phyloP scores from a whole-genome alignment of 2,329 filamentous ascomycete genomes.

The Tolypocladium paradoxum region DNA sequence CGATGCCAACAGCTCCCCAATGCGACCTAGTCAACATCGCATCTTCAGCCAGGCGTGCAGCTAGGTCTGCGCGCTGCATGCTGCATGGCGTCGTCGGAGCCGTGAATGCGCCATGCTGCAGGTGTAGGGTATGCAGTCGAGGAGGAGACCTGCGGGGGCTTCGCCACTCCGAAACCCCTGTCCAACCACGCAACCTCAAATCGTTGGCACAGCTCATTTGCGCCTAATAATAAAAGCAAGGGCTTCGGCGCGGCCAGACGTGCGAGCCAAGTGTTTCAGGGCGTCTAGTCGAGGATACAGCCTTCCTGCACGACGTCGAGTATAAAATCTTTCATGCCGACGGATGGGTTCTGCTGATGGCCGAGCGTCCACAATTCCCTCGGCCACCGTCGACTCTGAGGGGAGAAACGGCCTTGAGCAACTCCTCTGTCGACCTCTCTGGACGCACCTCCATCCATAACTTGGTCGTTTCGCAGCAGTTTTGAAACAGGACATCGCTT shows the following conservation, averaged over 20 bases:
- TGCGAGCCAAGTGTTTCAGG: background rate
- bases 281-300: background rate
- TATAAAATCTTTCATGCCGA: background rate
- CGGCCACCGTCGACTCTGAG: no score
- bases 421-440: background rate
- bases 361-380: background rate
- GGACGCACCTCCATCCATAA: background rate
- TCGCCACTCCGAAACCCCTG: conserved; percentile 5
- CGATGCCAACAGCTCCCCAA: no score
- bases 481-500: background rate
- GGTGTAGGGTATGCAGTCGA: background rate
- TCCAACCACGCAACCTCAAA: background rate
- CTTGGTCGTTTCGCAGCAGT: background rate
- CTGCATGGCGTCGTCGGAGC: background rate
- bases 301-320: background rate
- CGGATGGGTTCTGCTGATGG: background rate
- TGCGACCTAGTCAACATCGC: no score
- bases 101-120: background rate
- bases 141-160: background rate
- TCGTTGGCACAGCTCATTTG: background rate
- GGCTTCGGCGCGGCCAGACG: background rate
- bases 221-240: background rate
- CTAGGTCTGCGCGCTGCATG: background rate
- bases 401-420: background rate
- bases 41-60: background rate